Base-by-base conservation (phyloP, 495 filamentous ascomycete genomes). In the Melanomma pulvis-pyrius region DNA sequence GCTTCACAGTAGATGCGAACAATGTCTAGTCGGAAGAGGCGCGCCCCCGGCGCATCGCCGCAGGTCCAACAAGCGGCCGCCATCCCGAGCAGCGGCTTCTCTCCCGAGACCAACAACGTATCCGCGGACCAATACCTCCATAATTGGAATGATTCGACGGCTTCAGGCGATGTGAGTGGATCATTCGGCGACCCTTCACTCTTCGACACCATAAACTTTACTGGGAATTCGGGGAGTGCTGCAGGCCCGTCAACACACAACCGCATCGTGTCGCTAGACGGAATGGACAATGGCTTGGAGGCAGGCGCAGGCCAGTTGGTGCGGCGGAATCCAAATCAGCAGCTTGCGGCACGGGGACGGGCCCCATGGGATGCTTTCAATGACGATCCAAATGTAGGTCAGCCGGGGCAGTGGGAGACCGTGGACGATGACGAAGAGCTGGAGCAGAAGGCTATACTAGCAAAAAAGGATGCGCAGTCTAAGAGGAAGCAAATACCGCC, bases 401-500 rank as follows among this genome's bases (percentile, higher is more conserved):
- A 65, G 25, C 34, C n/a, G 41, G 44, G 41, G 2, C 46, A 50
- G 17, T 71, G 68, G 71, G 55, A 62, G 54, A 41, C 50, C 13
- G 50, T 32, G 26, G 83, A 81, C 79, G 90, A 93, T 67, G 89
- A 86, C 66, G 90, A 91, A 54, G 81, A 90, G 30, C 82, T 96
- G 9, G 90, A 93, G 72, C 83, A 88, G 73, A 87, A 83, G 73
- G 92, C 91, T 12, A 73, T 84, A 64, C 76, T 84, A 50, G 92
- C 92, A 17, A 96, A 93, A 80, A 83, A 86, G 72, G 92, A 96
- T 25, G 88, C 91, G 2, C 88, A 90, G 77, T 81, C 87, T 1
- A 96, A 96, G 74, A 80, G 92, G 63, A 97, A 96, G 77, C 90
- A 92, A 72, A 98, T 99, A 36, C 96, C 94, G 1, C 94, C 94